Evolutionary conservation across 2,329 filamentous ascomycete genomes (phyloP), one percentile per base, ranked within the genome.

Genomic region (Aspergillus hortae): DNA sequence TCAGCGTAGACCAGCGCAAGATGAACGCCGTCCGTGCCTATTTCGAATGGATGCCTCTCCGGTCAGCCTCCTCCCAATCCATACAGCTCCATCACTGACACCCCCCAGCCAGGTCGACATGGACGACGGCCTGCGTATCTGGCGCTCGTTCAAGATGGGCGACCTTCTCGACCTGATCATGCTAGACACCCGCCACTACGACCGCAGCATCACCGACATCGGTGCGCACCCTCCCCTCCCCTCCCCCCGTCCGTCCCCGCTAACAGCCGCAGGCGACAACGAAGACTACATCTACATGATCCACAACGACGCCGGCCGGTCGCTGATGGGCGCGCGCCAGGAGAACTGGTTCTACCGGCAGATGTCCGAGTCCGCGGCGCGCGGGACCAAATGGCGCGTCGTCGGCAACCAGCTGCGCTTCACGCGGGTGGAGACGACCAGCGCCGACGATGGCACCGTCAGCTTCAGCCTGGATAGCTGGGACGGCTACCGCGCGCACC

Each of bases 341-440:
- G 88, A 91, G 67, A 81, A 82, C 59, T 91, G 88, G 88, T 86
- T 89, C 69, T 88, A 87, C 66, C 76, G 77, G 43, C 72, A 77
- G 40, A 72, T 89, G 6, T 77, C 76, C 4, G 67, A 78, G 45
- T 86, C 84, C 1, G 75, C 80, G n/a, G 61, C 80, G 14, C 80
- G 87, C n/a, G 84, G 83, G 21, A 84, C 87, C 0, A 78, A 80
- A 1, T 91, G 88, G 88, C 77, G 87, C 38, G 67, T 91, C 15
- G 79, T 91, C 41, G 87, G 87, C 9, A 87, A 84, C 23, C 87
- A 90, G 66, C 82, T 87, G 40, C 72, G 56, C 17, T 58, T 53
- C 27, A 68, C 52, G 6, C 56, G 53, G 25, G 33, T 53, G 19
- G 44, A 52, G 11, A 42, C 40, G 11, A 42, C 40, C 40, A 42